Evolutionary conservation across 192 early-diverging fungal genomes (phyloP), one percentile per base, ranked within the genome.

Genomic region (Entophlyctis luteolus): DNA sequence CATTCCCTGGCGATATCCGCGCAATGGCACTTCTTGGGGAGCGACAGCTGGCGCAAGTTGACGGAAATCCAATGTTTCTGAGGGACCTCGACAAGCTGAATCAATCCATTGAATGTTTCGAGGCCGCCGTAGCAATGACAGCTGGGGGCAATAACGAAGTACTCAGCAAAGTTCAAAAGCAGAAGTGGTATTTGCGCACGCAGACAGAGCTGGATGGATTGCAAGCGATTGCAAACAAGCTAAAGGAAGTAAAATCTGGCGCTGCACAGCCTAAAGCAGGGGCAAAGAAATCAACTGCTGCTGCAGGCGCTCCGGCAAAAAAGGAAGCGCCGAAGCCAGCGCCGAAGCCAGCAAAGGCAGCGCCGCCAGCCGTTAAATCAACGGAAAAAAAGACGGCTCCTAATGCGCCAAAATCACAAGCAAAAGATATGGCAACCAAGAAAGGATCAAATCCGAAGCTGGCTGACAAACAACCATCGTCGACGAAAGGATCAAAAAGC

Each of bases 31-130:
- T n/a, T n/a, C n/a, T n/a, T n/a, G n/a, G n/a, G n/a, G n/a, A n/a
- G n/a, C n/a, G n/a, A n/a, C n/a, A n/a, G n/a, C n/a, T n/a, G n/a
- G n/a, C n/a, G 0, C 34, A 62, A 35, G 52, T 62, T 42, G 76
- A 77, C 23, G 27, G 23, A 10, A 47, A 72, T 33, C 48, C 65
- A 4, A 28, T 0, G 35, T 54, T 27, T 31, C n/a, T 20, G 2
- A 53, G 52, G 38, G 25, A 14, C 18, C 0, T 34, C 1, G 12
- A 25, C 22, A 57, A 60, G 68, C 33, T 77, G 37, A 46, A 58
- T 1, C 47, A 71, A 28, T 67, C 72, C 10, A 73, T 74, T 20
- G 62, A 72, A 52, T 36, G 68, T 18, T 77, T 77, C 55, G 36
- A 34, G 27, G 76, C 76, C 4, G 62, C 72, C 28, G 52, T 72